Percentiles rank a stretch among this genome's conserved stretches.
phyloP scores from a whole-genome alignment of 2,329 filamentous ascomycete genomes.

The Xylariaceae sp. region DNA sequence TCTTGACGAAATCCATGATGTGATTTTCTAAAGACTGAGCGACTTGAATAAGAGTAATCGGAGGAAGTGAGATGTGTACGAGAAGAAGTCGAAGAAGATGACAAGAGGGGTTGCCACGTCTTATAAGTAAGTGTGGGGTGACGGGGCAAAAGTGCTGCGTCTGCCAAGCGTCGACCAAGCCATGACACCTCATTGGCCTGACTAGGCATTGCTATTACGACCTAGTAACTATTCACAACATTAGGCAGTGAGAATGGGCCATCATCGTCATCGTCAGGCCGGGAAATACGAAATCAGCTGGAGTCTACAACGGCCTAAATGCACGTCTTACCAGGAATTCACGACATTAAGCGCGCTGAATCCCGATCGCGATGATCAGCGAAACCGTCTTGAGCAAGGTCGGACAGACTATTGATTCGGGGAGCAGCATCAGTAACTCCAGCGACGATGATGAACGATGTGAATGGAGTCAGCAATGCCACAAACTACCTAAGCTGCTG shows the following conservation, averaged over 20 bases:
- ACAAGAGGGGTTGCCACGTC: neutral
- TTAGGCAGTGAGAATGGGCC: too few relatives aligned
- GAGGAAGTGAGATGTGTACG: neutral
- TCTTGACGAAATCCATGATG: constrained; percentile 54
- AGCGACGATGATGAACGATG: neutral
- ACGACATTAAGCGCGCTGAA: too few relatives aligned
- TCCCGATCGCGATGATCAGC: neutral
- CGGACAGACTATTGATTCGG: neutral
- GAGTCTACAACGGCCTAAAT: too few relatives aligned
- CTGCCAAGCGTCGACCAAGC: neutral
- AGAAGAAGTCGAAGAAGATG: neutral
- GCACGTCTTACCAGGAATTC: too few relatives aligned
- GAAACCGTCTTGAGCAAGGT: too few relatives aligned
- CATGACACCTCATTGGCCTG: neutral
- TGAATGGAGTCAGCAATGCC: neutral
- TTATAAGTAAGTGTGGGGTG: neutral
- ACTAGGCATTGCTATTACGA: neutral
- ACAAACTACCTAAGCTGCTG: neutral
- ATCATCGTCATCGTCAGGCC: too few relatives aligned
- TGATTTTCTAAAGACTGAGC: neutral
- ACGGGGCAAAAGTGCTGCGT: neutral
- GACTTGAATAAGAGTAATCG: too few relatives aligned
- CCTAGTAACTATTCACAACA: neutral
- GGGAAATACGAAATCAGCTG: too few relatives aligned
- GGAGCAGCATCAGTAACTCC: neutral